These are phyloP conservation scores for Antitrichia curtipendula DNA, from an alignment of 225 moss, liverwort and hornwort genomes.

Conservation along the genomic window DNA sequence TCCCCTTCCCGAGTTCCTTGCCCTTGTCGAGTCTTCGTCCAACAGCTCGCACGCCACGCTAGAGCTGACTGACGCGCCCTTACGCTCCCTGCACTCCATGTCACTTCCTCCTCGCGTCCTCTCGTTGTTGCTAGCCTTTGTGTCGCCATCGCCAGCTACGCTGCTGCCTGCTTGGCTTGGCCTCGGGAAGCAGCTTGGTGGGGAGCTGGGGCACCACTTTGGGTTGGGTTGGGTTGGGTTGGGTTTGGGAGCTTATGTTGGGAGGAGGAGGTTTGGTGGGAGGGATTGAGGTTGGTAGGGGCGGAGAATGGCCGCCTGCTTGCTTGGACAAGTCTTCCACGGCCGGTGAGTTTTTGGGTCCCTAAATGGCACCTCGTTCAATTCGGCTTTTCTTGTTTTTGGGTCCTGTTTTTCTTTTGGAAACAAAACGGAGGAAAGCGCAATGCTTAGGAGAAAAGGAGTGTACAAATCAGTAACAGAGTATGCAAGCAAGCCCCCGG, in stretches of 20 bases:
- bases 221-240: not conserved
- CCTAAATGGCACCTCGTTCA: not conserved
- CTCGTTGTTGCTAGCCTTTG: not conserved
- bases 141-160: not conserved
- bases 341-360: not conserved
- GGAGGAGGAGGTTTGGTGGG: not conserved
- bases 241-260: not conserved
- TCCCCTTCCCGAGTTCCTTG: not conserved
- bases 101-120: not conserved
- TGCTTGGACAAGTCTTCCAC: not conserved
- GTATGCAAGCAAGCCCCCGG: not conserved
- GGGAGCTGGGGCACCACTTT: not conserved
- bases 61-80: not conserved
- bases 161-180: not conserved
- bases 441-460: not conserved
- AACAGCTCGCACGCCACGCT: not conserved
- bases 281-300: not conserved
- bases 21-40: not conserved
- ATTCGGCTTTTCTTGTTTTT: not conserved
- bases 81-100: not conserved
- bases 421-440: not conserved
- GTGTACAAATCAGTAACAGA: not conserved
- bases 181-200: not conserved
- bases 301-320: not conserved
- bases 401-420: rapidly evolving